phyloP scores from a whole-genome alignment of 208 protist species.

The Leishmania aethiopica region DNA sequence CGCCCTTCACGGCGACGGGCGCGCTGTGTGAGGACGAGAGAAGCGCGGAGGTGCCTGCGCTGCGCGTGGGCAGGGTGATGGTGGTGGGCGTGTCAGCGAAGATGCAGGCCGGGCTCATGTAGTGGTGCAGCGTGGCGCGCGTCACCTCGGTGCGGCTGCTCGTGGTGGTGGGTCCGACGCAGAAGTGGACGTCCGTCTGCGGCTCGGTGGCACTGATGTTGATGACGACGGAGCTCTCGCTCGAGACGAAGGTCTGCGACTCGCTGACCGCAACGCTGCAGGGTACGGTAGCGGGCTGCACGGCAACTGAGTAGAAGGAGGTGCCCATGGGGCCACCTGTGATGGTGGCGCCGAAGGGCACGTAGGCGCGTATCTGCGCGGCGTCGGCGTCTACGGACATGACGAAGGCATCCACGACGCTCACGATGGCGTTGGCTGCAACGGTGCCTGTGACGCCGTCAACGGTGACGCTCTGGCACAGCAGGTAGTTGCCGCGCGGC shows the following conservation, averaged over 20 bases:
- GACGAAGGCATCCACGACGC: slow-evolving; percentile 36
- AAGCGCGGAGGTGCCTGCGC: not conserved
- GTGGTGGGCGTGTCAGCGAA: slow-evolving; percentile 35
- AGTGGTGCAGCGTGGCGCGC: slow-evolving; percentile 33
- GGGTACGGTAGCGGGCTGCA: slow-evolving; percentile 26
- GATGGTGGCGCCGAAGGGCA: slow-evolving; percentile 29
- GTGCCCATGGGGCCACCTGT: slow-evolving; percentile 21
- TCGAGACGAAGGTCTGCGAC: slow-evolving; percentile 17
- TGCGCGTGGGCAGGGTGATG: slow-evolving; percentile 7
- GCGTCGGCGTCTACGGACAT: slow-evolving; percentile 24
- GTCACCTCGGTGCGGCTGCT: slow-evolving; percentile 27
- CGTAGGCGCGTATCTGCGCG: slow-evolving; percentile 33
- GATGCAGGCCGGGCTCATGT: slow-evolving; percentile 50
- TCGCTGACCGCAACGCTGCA: slow-evolving; percentile 10
- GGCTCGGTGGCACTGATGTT: slow-evolving; percentile 15
- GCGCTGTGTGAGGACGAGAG: slow-evolving; percentile 6
- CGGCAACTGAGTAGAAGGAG: slow-evolving; percentile 8
- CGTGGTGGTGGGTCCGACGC: slow-evolving; percentile 11
- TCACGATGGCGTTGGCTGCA: slow-evolving; percentile 32
- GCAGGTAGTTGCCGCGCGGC: slow-evolving; percentile 33
- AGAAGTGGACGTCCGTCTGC: slow-evolving; percentile 15
- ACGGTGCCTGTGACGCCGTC: slow-evolving; percentile 15
- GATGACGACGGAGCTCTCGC: slow-evolving; percentile 7
- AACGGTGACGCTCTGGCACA: slow-evolving; percentile 52
- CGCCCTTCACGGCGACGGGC: not conserved